Evolutionary conservation across 176 grass and related monocot genomes (phyloP).

Genomic region (sorghum (Sorghum bicolor)): Sorghum_bicolor_NCBIv3 NC_012876.2:8224501-8225000

Average conservation of each 20-base stretch:
- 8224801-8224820: no score
- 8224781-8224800: no score
- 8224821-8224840: no score
- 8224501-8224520: slow-evolving; percentile 53
- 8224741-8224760: no score
- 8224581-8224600: slow-evolving; percentile 56
- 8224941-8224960: background rate
- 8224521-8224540: slow-evolving; percentile 67
- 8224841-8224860: no score
- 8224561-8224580: slow-evolving; percentile 64
- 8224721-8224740: slow-evolving; percentile 34
- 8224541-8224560: slow-evolving; percentile 68
- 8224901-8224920: no score
- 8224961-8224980: slow-evolving; percentile 40
- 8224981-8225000: slow-evolving; percentile 52
- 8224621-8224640: background rate
- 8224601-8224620: background rate
- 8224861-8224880: background rate
- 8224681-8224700: no score
- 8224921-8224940: no score
- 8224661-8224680: background rate
- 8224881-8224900: background rate
- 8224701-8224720: background rate
- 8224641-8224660: background rate
- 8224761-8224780: no score